Conservation (phyloP, 164 flowering plant species). For the Vitis riparia region DNA sequence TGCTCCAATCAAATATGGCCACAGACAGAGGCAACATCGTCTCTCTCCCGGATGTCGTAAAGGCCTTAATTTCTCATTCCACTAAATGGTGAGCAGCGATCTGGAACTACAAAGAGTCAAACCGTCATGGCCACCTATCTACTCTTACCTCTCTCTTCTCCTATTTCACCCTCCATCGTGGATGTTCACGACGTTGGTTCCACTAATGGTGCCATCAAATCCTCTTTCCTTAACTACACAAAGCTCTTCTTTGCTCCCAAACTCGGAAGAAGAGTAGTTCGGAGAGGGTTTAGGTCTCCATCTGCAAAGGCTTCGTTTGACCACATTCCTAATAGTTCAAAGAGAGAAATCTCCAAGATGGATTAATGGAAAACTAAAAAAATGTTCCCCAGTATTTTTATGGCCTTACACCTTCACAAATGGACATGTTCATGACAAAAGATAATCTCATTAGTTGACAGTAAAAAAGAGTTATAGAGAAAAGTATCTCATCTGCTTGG, state of each 20-base stretch:
- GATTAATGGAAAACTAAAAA: constrained; percentile 82
- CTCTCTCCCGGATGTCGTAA: too few relatives aligned
- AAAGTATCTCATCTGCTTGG: constrained; percentile 67
- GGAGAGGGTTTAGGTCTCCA: constrained; percentile 32
- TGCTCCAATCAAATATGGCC: constrained; percentile 29
- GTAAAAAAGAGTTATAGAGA: constrained; percentile 67
- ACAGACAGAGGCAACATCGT: too few relatives aligned
- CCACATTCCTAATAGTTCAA: constrained; percentile 81
- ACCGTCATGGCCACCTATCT: constrained; percentile 46
- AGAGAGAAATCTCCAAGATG: constrained; percentile 77
- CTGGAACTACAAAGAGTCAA: too few relatives aligned
- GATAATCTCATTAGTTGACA: constrained; percentile 67
- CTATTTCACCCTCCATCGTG: constrained; percentile 10
- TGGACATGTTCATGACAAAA: constrained; percentile 93
- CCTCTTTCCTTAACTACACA: constrained; percentile 1
- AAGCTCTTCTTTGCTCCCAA: constrained; percentile 3
- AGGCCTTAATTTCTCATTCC: too few relatives aligned
- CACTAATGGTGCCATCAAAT: neutral
- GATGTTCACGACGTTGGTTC: constrained; percentile 3
- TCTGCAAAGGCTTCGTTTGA: constrained; percentile 31
- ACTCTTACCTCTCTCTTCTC: constrained; percentile 33
- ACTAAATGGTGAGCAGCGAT: too few relatives aligned
- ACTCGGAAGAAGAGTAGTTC: constrained; percentile 2
- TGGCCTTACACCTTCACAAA: constrained; percentile 80
- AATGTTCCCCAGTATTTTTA: constrained; percentile 66